Base-by-base conservation (phyloP, 768 basidiomycete genomes). In the Chlorophyllum brunneum region DNA sequence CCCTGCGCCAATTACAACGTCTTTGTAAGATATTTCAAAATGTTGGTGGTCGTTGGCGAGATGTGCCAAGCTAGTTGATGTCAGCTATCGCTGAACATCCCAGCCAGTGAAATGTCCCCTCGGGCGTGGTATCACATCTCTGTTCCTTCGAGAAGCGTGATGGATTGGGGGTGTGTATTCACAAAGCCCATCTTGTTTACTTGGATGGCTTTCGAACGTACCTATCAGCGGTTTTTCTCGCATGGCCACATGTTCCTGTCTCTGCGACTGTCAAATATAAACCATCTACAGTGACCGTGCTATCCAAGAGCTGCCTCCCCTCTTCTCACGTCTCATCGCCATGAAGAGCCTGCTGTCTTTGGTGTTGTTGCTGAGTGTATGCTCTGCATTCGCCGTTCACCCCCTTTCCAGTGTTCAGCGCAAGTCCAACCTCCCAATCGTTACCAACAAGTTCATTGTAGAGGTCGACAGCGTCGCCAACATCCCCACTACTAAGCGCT, bases 391-490 rank as follows among this genome's bases (percentile, higher is more conserved):
- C 20, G 69, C 64, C 33, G 61, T 66, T 45, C 65, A 36, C 13
- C 6, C 72, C 5, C 62, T 76, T 48, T 73, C 73, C 16, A 61
- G 59, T 51, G 65, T 78, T 48, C 64, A 73, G 60, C 67, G 63
- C 44, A 67, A 62, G 11, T 67, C 70, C 8, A 73, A 70, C 39
- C 54, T 70, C 15, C 65, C 67, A 11, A 68, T 62, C 45, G 65
- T 79, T 10, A 67, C 76, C 9, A 78, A 80, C 62, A 75, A 74
- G 54, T 83, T 79, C 57, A 80, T 84, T 50, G 70, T 85, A 48
- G 82, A 85, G 58, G 73, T 83, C 15, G 76, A 80, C 44, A 58
- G 56, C 37, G 33, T 67, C 34, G 67, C 72, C 24, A 59, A 65
- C 45, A 69, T 75, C 42, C 64, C 70, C 13, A 65, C 70, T 10